Base-by-base conservation (phyloP, 1,284 basidiomycete species). In the Rhodotorula mucilaginosa region DNA sequence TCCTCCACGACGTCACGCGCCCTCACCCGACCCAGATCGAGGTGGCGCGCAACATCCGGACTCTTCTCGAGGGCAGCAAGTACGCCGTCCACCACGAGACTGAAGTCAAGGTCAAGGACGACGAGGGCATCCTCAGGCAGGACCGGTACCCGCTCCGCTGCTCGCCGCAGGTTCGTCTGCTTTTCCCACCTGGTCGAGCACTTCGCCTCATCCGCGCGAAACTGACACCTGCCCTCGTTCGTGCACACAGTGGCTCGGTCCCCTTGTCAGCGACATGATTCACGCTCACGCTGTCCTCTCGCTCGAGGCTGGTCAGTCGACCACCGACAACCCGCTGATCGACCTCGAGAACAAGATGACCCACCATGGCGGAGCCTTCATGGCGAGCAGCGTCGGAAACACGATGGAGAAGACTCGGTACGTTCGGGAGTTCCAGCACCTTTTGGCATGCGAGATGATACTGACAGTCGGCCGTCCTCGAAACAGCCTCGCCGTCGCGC, bases 21-120 rank as follows among this genome's bases (percentile, higher is more conserved):
- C 92, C 92, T n/a, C 92, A 94, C 80, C 89, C 91, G 4, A 92
- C 92, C 61, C 92, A 93, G 82, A 84, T 92, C 66, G 89, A 92
- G 79, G 86, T 85, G 0, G 90, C 90, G 2, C 86, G 84, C 73
- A 86, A 87, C 68, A 86, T 93, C 65, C 86, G 86, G 83, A 83
- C 67, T 23, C 49, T 75, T 26, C 84, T 94, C 13, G 84, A 87
- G n/a, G 90, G 87, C 19, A 90, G 88, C 76, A 84, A 84, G 61
- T 86, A 94, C 67, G 90, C 90, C 31, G 71, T 82, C 81, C 79
- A 82, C n/a, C 83, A 87, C 48, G 89, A 89, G 73, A 83, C 86
- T 68, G 88, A 89, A 78, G 84, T 87, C 65, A 84, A 83, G 58
- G 85, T 88, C 65, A 84, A 88, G 65, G 85, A 90, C 47, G 92